These are phyloP conservation scores for Hyaloscypha hepaticicola DNA, from an alignment of 495 filamentous ascomycete genomes.

Conservation along the genomic window DNA sequence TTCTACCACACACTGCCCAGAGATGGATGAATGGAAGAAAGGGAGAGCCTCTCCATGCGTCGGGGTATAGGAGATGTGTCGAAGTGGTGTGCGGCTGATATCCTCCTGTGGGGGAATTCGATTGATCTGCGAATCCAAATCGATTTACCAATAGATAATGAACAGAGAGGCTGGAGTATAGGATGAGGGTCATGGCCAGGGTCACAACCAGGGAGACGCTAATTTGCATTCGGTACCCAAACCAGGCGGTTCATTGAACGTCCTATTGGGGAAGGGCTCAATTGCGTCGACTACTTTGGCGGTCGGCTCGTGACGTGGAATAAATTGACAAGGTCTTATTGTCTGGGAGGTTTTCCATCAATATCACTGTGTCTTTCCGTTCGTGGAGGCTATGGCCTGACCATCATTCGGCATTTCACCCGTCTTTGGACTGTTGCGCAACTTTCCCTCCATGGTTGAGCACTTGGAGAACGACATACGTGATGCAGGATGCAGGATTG, in stretches of 20 bases:
- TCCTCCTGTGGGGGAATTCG: background rate
- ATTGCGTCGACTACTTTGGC: too few relatives aligned
- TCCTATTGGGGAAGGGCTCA: too few relatives aligned
- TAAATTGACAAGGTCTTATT: background rate
- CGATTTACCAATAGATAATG: constrained; percentile 21
- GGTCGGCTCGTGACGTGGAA: background rate
- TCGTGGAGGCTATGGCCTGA: background rate
- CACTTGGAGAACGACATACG: background rate
- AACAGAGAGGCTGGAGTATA: constrained; percentile 24
- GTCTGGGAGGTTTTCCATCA: background rate
- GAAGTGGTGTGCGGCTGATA: constrained; percentile 17
- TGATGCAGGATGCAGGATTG: background rate
- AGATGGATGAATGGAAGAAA: constrained; percentile 16
- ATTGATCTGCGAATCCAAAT: constrained; percentile 10
- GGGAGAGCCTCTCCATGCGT: constrained; percentile 22
- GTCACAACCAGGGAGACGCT: too few relatives aligned
- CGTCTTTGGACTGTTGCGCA: background rate
- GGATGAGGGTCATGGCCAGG: too few relatives aligned
- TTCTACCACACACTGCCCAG: constrained; percentile 19
- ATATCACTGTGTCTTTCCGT: background rate
- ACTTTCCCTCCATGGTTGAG: background rate
- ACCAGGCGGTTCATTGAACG: too few relatives aligned
- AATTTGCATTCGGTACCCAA: too few relatives aligned
- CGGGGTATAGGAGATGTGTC: constrained; percentile 8
- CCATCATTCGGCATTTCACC: background rate